phyloP scores from a whole-genome alignment of 2,329 filamentous ascomycete species.

The Phyllosticta citriasiana region DNA sequence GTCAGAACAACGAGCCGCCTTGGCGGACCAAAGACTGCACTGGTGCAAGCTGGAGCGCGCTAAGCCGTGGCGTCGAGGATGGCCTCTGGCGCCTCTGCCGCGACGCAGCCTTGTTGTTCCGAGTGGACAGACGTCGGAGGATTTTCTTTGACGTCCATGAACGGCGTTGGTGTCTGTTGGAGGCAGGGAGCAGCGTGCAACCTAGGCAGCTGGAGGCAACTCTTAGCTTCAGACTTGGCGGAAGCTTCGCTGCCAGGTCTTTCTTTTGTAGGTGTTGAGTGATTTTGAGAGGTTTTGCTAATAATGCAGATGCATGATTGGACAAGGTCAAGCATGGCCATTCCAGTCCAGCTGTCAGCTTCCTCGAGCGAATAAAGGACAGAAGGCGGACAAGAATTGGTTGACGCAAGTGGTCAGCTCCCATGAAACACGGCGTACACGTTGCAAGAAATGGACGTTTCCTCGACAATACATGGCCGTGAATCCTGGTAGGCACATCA shows the following conservation, averaged over 20 bases:
- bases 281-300: neutral
- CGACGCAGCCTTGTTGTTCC: neutral
- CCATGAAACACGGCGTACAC: neutral
- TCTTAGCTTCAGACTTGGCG: neutral
- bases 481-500: neutral
- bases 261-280: neutral
- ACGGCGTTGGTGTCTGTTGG: neutral
- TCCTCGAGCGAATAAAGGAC: neutral
- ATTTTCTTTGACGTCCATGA: neutral
- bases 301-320: neutral
- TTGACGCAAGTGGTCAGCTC: neutral
- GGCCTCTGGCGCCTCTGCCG: neutral
- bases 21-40: neutral
- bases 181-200: too few species aligned
- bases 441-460: neutral
- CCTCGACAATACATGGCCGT: neutral
- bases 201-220: neutral
- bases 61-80: neutral
- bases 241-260: neutral
- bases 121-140: neutral
- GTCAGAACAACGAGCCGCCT: neutral
- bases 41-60: neutral
- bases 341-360: neutral
- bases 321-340: neutral
- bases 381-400: neutral